These are phyloP conservation scores for Trametopsis cervina DNA, from an alignment of 768 basidiomycete genomes.

Conservation along the genomic window DNA sequence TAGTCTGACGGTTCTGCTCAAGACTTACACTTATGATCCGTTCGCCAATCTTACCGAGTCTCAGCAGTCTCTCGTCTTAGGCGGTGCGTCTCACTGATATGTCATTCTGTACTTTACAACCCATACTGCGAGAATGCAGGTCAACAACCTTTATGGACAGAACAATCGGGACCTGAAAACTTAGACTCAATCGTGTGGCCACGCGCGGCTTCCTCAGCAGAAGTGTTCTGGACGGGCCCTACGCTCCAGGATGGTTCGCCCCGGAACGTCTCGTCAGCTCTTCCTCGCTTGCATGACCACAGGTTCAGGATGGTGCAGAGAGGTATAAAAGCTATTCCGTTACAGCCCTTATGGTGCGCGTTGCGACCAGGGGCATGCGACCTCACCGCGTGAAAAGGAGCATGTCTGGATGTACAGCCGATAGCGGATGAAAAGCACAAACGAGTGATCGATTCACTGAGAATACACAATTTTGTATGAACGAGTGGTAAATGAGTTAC, in stretches of 20 bases:
- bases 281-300: constrained; percentile 63
- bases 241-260: constrained; percentile 21
- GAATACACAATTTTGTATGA: too few relatives aligned
- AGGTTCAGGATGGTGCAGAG: constrained; percentile 55
- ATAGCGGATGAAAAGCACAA: too few relatives aligned
- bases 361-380: constrained; percentile 54
- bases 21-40: constrained; percentile 69
- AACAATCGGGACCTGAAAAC: constrained; percentile 62
- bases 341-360: constrained; percentile 74
- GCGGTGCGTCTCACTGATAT: constrained; percentile 28
- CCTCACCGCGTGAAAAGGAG: constrained; percentile 2
- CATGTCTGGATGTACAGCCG: too few relatives aligned
- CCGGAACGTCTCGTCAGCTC: constrained; percentile 30
- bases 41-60: constrained; percentile 41
- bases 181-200: constrained; percentile 71
- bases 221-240: constrained; percentile 62
- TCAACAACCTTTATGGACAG: constrained; percentile 70
- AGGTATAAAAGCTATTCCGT: constrained; percentile 51
- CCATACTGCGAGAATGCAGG: constrained; percentile 19
- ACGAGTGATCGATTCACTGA: too few relatives aligned
- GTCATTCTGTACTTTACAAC: background rate
- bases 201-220: constrained; percentile 65
- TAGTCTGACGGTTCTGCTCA: constrained; percentile 5
- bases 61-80: constrained; percentile 53
- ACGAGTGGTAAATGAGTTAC: too few relatives aligned